These are phyloP conservation scores for Pilobolus umbonatus DNA, from an alignment of 192 early-diverging fungal genomes.

Conservation along the genomic window DNA sequence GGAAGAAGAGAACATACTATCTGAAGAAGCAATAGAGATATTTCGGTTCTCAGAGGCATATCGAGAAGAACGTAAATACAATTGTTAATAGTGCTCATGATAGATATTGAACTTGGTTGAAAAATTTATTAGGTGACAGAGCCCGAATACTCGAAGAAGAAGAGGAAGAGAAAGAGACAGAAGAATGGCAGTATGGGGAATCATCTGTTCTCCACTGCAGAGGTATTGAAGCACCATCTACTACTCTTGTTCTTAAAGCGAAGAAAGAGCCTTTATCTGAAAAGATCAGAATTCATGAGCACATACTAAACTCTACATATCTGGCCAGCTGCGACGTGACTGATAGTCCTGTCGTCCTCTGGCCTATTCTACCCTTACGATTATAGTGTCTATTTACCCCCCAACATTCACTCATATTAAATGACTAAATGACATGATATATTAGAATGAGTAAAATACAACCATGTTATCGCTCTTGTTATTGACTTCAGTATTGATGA, in stretches of 20 bases:
- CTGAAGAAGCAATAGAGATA: conserved; percentile 24
- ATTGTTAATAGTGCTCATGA: background rate
- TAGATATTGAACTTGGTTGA: background rate
- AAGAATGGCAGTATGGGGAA: conserved; percentile 15
- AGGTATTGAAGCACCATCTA: conserved; percentile 19
- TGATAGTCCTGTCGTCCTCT: conserved; percentile 7
- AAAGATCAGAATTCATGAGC: conserved; percentile 1
- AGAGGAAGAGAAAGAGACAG: background rate
- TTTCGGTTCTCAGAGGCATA: conserved; percentile 28
- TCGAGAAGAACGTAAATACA: conserved; percentile 14
- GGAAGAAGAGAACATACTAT: conserved; percentile 3
- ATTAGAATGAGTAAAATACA: too few species aligned
- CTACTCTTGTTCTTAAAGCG: conserved; percentile 3
- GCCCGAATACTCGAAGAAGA: background rate
- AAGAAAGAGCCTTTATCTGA: background rate
- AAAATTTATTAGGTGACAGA: background rate
- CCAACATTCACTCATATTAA: too few species aligned
- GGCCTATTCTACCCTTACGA: conserved; percentile 24
- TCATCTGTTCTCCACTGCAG: background rate
- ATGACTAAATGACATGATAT: too few species aligned
- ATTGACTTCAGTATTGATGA: too few species aligned
- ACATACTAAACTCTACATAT: conserved; percentile 21
- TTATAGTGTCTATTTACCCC: too few species aligned
- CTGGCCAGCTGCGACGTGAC: background rate
- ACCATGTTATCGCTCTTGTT: too few species aligned